Base-by-base conservation (phyloP, 179 eudicot species). In the Patellifolia procumbens region DNA sequence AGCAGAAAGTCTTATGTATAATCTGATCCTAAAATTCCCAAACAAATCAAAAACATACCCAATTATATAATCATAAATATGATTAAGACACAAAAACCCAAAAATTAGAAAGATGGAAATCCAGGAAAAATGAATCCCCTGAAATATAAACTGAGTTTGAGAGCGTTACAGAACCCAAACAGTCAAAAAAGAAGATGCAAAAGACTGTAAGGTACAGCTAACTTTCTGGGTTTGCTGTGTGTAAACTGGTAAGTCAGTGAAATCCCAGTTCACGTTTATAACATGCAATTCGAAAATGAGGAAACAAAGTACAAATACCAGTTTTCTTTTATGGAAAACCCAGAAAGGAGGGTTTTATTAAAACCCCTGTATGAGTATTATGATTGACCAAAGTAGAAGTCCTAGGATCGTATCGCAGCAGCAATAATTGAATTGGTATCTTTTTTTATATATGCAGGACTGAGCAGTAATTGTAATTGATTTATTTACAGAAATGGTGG, bases 151-250 rank as follows among this genome's bases (percentile, higher is more conserved):
- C 48, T 75, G 76, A 42, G 78, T 37, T 32, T 58, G 35, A 63
- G n/a, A 45, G 32, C n/a, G 56, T 66, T 34, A 46, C 59, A 5
- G 49, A 70, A 70, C 19, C 37, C 19, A 32, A 77, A 46, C 75
- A 49, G 56, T 9, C 20, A 62, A 70, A 77, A 58, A 22, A 9
- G 2, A 22, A 77, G 5, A 48, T 64, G 43, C 28, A 32, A 69
- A 42, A 31, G 51, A 70, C 74, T 58, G 28, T 69, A 69, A 77
- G 80, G 74, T 77, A 10, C 45, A 77, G 66, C 74, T 42, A 68
- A 73, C 69, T 67, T 29, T 56, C 56, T 65, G 63, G n/a, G 29
- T 32, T 20, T 74, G 16, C 58, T 31, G 0, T 7, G 9, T 6
- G 17, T 37, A 42, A 24, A 60, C 45, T 73, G 19, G 28, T 73